These are phyloP conservation scores for Microbotryum saponariae DNA, from an alignment of 1,284 basidiomycete species.

Conservation along the genomic window DNA sequence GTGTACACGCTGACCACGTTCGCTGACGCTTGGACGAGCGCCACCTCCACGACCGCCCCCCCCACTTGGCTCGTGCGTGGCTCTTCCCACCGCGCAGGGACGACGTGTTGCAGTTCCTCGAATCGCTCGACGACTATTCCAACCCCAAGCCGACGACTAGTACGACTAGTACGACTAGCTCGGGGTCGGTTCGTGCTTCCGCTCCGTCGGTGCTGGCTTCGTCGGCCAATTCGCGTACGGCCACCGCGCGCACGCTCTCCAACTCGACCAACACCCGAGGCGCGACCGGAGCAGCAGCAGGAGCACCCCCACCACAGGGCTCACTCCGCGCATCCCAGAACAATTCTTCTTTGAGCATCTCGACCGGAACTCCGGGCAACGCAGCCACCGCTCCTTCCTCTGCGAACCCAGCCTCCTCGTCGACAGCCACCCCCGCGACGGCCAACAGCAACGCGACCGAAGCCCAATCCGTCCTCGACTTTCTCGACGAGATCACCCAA, in stretches of 20 bases:
- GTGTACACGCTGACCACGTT: background rate
- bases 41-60: background rate
- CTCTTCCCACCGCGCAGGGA: constrained; percentile 8
- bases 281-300: background rate
- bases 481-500: constrained; percentile 88
- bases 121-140: constrained; percentile 74
- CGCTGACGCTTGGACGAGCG: background rate
- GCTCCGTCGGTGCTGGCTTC: too few species aligned
- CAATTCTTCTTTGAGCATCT: background rate
- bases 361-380: background rate
- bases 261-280: background rate
- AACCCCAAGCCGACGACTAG: constrained; percentile 31
- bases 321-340: background rate
- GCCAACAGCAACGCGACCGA: constrained; percentile 43
- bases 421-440: constrained; percentile 11
- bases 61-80: background rate
- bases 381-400: constrained; percentile 1
- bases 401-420: constrained; percentile 1
- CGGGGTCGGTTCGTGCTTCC: too few species aligned
- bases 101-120: constrained; percentile 79
- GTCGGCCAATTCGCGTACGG: background rate
- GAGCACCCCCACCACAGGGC: background rate
- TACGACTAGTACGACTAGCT: background rate
- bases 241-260: constrained; percentile 12
- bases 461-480: constrained; percentile 65